Conservation (phyloP, 2,329 filamentous ascomycete species). For the Venturia carpophila region DNA sequence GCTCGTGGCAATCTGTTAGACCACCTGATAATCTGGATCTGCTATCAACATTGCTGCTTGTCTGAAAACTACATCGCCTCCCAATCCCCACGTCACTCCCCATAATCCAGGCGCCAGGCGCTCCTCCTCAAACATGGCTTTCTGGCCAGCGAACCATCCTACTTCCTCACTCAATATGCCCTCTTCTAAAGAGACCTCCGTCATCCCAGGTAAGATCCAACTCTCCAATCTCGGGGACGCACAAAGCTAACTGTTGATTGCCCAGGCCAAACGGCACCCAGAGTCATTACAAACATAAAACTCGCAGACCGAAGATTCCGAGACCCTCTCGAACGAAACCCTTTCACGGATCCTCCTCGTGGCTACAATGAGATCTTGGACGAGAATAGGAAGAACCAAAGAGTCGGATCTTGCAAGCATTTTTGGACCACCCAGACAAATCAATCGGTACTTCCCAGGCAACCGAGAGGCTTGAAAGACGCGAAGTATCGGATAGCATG, state of each 20-base stretch:
- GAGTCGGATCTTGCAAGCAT: slow-evolving; percentile 15
- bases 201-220: background rate
- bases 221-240: background rate
- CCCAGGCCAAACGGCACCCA: slow-evolving; percentile 42
- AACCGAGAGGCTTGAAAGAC: slow-evolving; percentile 7
- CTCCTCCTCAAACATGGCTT: background rate
- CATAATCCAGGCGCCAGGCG: background rate
- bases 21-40: background rate
- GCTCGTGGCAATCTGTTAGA: background rate
- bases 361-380: slow-evolving; percentile 17
- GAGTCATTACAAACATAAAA: slow-evolving; percentile 35
- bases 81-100: background rate
- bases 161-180: background rate
- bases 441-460: slow-evolving; percentile 15
- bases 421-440: slow-evolving; percentile 15
- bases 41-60: background rate
- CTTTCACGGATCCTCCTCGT: slow-evolving; percentile 17
- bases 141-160: background rate
- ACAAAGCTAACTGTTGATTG: background rate
- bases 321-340: slow-evolving; percentile 13
- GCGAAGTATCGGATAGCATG: slow-evolving; percentile 49
- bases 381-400: background rate
- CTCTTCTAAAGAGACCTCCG: background rate
- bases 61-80: background rate
- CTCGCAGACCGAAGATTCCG: slow-evolving; percentile 24